phyloP scores from a whole-genome alignment of 495 filamentous ascomycete species.

The Hypoxylon intermedium region DNA sequence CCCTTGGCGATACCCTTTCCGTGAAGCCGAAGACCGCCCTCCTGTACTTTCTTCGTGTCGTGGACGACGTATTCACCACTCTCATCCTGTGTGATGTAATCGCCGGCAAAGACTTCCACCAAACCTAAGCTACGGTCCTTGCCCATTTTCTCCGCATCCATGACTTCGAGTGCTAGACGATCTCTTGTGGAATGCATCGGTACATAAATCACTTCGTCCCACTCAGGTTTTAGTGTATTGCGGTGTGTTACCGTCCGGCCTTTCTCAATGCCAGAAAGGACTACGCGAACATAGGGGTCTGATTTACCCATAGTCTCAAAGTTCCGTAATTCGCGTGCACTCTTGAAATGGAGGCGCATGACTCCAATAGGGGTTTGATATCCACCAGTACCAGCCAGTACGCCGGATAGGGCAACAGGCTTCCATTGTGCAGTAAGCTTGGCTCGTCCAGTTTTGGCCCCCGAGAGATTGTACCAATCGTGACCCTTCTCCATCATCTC shows the following conservation, averaged over 20 bases:
- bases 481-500: conserved; percentile 90
- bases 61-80: conserved; percentile 82
- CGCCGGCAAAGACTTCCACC: conserved; percentile 74
- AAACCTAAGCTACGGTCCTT: conserved; percentile 86
- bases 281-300: conserved; percentile 87
- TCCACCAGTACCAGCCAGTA: conserved; percentile 76
- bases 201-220: conserved; percentile 94
- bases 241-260: conserved; percentile 92
- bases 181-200: conserved; percentile 88
- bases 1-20: conserved; percentile 77
- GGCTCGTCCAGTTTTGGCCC: conserved; percentile 79
- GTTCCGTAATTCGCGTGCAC: conserved; percentile 82
- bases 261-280: conserved; percentile 88
- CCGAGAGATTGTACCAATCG: conserved; percentile 92
- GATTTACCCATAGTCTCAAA: conserved; percentile 96
- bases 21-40: conserved; percentile 69
- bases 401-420: conserved; percentile 83
- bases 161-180: conserved; percentile 86
- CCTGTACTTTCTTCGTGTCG: conserved; percentile 69
- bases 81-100: conserved; percentile 80
- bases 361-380: conserved; percentile 94
- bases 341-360: conserved; percentile 90
- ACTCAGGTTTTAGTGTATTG: conserved; percentile 94
- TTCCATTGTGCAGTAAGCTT: conserved; percentile 95
- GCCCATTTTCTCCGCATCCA: conserved; percentile 91